Base-by-base conservation (phyloP, 208 protist genomes). In the Acanthamoeba royreba region DNA sequence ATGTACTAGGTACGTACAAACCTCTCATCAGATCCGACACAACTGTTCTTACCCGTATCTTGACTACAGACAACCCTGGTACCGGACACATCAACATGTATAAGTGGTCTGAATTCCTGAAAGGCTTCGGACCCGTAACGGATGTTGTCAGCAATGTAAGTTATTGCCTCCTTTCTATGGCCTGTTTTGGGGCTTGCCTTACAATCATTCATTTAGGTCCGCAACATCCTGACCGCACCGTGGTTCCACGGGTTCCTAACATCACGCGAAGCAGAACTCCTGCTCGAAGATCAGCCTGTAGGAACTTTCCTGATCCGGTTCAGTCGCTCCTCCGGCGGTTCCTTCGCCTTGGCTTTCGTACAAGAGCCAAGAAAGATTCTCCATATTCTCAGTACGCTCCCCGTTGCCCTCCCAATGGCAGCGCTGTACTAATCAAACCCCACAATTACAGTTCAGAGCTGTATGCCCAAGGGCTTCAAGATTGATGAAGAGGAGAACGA, bases 191-290 rank as follows among this genome's bases (percentile, higher is more conserved):
- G 45, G 35, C 25, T 47, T 4, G 22, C 69, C 35, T 87, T 89
- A 19, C 31, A 38, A 9, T 89, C 22, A 45, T 90, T 35, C 89
- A 35, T 52, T 25, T 40, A 90, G 83, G 47, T 90, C 22, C 1
- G 83, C 25, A 90, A 90, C 52, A 90, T 90, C 43, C 83, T 90
- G 4, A 53, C 74, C n/a, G 42, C 83, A 25, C 83, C 83, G 43
- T 90, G 91, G 91, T 93, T 93, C 63, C 91, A 93, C 42, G 91
- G 91, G 7, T 93, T 90, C 81, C 47, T 93, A 25, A 74, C 91
- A 9, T 90, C 91, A 25, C 53, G 81, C 49, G 91, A 93, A 31
- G 91, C 91, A 5, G 69, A 83, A n/a, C 74, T 83, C 33, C 91
- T 93, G 8, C 35, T 93, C 15, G 81, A 93, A 45, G 31, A 77